Evolutionary conservation across 768 basidiomycete genomes (phyloP).

Genomic region (Nevesoporus exiguus): DNA sequence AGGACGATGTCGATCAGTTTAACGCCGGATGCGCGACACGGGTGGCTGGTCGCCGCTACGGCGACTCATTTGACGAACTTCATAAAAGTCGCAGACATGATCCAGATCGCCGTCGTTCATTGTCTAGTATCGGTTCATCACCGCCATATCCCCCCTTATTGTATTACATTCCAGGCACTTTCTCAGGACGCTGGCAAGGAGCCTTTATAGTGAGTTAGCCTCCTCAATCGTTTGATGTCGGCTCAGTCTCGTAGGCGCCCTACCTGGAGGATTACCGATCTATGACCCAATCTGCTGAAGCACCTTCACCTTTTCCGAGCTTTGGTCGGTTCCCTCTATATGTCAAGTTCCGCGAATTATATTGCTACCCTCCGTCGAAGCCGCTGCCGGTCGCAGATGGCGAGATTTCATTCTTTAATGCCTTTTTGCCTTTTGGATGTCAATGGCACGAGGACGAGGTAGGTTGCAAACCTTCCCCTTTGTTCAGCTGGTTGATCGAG

Average conservation of each 20-base stretch:
- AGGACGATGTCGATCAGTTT: constrained; percentile 45
- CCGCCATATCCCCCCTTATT: constrained; percentile 1
- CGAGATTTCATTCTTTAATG: constrained; percentile 38
- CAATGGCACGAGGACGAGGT: constrained; percentile 34
- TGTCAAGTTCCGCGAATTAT: constrained; percentile 47
- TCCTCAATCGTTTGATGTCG: neutral
- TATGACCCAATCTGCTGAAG: constrained; percentile 34
- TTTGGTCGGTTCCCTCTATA: constrained; percentile 47
- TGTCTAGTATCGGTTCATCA: constrained; percentile 5
- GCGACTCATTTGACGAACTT: constrained; percentile 17
- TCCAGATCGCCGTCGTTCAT: constrained; percentile 29
- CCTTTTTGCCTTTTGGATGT: constrained; percentile 44
- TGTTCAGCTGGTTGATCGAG: neutral
- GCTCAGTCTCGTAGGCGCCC: constrained; percentile 34
- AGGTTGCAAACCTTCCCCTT: neutral
- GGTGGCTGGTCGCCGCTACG: constrained; percentile 28
- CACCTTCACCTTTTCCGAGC: constrained; percentile 34
- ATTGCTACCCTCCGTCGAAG: constrained; percentile 33
- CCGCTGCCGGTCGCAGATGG: constrained; percentile 36
- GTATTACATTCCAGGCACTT: constrained; percentile 41
- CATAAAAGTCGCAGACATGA: constrained; percentile 31
- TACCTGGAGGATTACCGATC: constrained; percentile 36
- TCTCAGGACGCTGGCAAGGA: constrained; percentile 50
- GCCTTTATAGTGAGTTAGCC: constrained; percentile 41
- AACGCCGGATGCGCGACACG: constrained; percentile 41